Percentiles rank a stretch among this genome's conserved stretches.
Conservation (phyloP, 1,284 basidiomycete genomes). For the Ganoderma resinaceum region DNA sequence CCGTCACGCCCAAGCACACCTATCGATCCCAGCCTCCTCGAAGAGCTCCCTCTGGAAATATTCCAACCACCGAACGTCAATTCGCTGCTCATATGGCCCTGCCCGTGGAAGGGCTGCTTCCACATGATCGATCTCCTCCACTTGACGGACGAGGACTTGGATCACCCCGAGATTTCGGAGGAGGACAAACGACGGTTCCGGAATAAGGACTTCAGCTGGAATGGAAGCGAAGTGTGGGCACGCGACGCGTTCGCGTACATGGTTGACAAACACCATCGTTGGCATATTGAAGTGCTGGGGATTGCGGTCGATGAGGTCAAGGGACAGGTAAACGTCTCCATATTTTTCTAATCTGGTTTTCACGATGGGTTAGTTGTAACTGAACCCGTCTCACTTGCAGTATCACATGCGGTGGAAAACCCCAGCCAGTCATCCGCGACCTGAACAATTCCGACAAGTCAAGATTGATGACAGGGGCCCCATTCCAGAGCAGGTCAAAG, state of each 20-base stretch:
- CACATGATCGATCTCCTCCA: conserved; percentile 35
- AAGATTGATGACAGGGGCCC: neutral
- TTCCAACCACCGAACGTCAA: conserved; percentile 29
- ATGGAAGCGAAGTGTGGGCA: conserved; percentile 24
- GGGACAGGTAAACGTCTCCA: conserved; percentile 24
- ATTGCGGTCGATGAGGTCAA: conserved; percentile 25
- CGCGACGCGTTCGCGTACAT: conserved; percentile 29
- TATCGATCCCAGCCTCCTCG: conserved; percentile 31
- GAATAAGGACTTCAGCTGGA: conserved; percentile 21
- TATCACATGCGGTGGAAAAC: conserved; percentile 19
- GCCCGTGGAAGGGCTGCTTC: conserved; percentile 33
- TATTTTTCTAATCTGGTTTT: neutral
- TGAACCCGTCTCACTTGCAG: neutral
- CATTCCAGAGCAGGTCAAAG: conserved; percentile 14
- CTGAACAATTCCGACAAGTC: conserved; percentile 2
- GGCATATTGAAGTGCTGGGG: conserved; percentile 31
- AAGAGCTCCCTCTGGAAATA: conserved; percentile 32
- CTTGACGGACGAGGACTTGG: conserved; percentile 31
- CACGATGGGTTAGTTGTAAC: neutral
- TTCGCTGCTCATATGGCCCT: conserved; percentile 35
- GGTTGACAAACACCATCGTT: conserved; percentile 27
- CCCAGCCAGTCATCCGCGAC: conserved; percentile 9
- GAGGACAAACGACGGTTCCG: conserved; percentile 23
- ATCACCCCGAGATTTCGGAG: conserved; percentile 17
- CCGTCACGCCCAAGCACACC: conserved; percentile 26